Evolutionary conservation across 179 eudicot species (phyloP), one percentile per base, ranked within the genome.

Genomic region (Beta corolliflora): DNA sequence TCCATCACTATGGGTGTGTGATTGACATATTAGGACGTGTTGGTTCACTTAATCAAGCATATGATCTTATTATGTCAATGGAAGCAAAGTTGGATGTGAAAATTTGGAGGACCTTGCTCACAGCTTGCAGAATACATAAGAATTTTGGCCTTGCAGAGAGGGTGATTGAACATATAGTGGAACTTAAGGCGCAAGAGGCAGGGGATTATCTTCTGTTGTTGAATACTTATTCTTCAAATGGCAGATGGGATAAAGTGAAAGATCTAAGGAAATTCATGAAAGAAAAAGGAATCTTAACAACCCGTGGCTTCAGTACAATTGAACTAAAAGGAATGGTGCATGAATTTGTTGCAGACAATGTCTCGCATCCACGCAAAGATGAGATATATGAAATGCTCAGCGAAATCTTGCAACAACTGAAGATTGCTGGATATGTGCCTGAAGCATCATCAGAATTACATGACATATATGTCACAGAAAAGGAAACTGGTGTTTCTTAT

Each of bases 1-100:
- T 86, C 56, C 91, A 91, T 82, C 98, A 94, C 69, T 94, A 88
- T 69, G 95, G 97, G 68, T 94, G 98, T 81, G 86, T 92, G 88
- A 91, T 91, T 70, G 98, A 93, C 78, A 89, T 94, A 21, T 79
- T 94, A 83, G 92, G 97, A 8, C 91, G 95, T 63, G 88, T 86
- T 60, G 97, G 94, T 73, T 85, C 88, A 83, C 89, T 94, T 23
- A 83, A 86, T 7, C 87, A 89, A 79, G 95, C 98, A 9, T 91
- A 90, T 71, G 78, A 88, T 56, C 89, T 91, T 77, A 81, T 94
- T 5, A 71, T 76, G 11, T 84, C 92, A 0, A 90, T 93, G 95
- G 81, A 56, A 52, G 85, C 78, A 48, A 88, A 89, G 68, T 94
- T 92, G 7, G 95, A 93, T 80, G 87, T 92, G 16, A 80, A 86